Base-by-base conservation (phyloP, 495 filamentous ascomycete species). In the Hyphodiscus hymeniophilus region DNA sequence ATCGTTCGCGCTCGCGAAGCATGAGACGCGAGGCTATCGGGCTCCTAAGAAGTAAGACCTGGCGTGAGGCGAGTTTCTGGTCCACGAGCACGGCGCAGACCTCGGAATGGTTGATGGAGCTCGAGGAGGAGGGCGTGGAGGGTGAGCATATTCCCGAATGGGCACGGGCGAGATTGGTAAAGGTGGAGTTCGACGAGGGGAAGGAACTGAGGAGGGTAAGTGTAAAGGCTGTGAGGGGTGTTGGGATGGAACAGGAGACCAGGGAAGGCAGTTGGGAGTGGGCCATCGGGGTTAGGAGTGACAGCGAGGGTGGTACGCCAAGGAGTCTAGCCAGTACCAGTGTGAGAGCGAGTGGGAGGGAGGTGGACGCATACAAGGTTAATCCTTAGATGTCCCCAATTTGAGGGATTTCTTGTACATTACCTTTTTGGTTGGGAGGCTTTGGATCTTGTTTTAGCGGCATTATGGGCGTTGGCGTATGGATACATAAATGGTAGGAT, bases 1-100 rank as follows among this genome's bases (percentile, higher is more conserved):
- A 59, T 3, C 54, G 64, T 73, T 45, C 66, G 68, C 1, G 21
- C 42, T 0, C n/a, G n/a, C n/a, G n/a, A n/a, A n/a, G n/a, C n/a
- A 58, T 71, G 26, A 60, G 70, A 18, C 63, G 69, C 1, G 43
- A 46, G 13, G 43, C 43, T 2, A 34, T 46, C 15, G 17, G 7
- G 5, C 43, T 46, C 5, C 31, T 46, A 2, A 36, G 23, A 22
- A 7, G 13, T 7, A 34, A 30, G 17, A 7, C 31, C 3, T 35
- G 31, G 43, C 17, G 43, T 16, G 43, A 46, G 20, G 43, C 16
- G 2, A 16, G 35, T 18, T 46, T 15, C 16, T 26, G 43, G 7
- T 16, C 12, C 6, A 13, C 11, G 3, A 8, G 7, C 7, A 16
- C 30, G 0, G 43, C 43, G 13, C n/a, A 36, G 13, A 22, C 21